These are phyloP conservation scores for Tephrocybe sp. DNA, from an alignment of 768 basidiomycete species.

Conservation along the genomic window DNA sequence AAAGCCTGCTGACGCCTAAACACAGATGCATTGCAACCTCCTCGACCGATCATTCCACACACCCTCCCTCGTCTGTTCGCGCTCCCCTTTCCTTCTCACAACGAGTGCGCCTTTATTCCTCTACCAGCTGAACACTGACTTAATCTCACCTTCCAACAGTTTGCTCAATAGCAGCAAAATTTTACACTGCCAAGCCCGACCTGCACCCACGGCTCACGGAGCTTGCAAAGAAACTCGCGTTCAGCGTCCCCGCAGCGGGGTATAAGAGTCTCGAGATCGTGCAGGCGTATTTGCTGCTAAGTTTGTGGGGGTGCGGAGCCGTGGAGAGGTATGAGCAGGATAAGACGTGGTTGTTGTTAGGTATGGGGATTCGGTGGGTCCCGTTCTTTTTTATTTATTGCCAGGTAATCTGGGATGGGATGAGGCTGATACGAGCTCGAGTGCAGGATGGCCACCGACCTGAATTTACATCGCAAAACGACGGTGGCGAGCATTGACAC, in stretches of 20 bases:
- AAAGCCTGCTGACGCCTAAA: neutral
- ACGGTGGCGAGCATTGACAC: conserved; percentile 58
- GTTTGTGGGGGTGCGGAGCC: conserved; percentile 90
- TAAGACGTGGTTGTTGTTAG: conserved; percentile 86
- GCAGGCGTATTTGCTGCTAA: conserved; percentile 89
- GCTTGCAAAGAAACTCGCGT: conserved; percentile 84
- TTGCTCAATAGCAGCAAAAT: conserved; percentile 92
- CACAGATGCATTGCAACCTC: conserved; percentile 74
- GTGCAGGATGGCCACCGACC: conserved; percentile 87
- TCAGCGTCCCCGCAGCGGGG: conserved; percentile 78
- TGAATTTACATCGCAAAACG: conserved; percentile 92
- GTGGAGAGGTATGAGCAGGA: conserved; percentile 97
- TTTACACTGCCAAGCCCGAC: conserved; percentile 79
- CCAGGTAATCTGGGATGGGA: neutral
- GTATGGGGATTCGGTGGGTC: conserved; percentile 76
- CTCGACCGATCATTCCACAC: conserved; percentile 91
- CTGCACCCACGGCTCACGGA: conserved; percentile 78
- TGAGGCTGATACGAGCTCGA: neutral
- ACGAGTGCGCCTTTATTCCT: conserved; percentile 57
- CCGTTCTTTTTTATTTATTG: neutral
- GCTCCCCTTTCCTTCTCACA: conserved; percentile 93
- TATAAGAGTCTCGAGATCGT: conserved; percentile 96
- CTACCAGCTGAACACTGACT: neutral
- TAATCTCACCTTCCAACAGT: conserved; percentile 46
- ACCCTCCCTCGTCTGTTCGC: conserved; percentile 87